Evolutionary conservation across 805 yeast genomes (phyloP).

Genomic region (Hyphopichia homilentoma): DNA sequence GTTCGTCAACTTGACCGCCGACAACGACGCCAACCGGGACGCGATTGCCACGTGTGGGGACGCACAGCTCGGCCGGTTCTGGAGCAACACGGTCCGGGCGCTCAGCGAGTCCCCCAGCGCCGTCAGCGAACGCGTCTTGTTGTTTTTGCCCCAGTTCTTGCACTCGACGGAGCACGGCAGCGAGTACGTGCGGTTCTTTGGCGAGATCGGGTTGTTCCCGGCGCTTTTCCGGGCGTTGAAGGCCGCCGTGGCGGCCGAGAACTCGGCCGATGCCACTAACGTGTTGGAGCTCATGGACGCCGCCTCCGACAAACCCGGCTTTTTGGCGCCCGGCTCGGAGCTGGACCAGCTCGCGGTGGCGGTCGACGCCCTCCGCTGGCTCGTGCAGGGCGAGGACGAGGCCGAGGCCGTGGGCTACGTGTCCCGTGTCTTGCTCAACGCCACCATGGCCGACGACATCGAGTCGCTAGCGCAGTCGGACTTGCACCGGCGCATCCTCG

Average conservation of each 20-base stretch:
- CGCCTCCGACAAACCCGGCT: conserved; percentile 5
- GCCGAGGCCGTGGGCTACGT: conserved; percentile 11
- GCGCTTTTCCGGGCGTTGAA: background rate
- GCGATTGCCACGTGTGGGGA: conserved; percentile 4
- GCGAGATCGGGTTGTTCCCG: conserved; percentile 3
- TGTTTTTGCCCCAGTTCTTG: conserved; percentile 31
- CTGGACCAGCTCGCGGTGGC: background rate
- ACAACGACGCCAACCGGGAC: conserved; percentile 22
- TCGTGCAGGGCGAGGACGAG: background rate
- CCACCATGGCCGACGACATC: conserved; percentile 18
- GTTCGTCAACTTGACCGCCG: conserved; percentile 33
- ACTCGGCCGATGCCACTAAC: background rate
- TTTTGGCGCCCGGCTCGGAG: background rate
- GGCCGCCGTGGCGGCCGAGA: background rate
- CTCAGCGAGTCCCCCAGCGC: conserved; percentile 5
- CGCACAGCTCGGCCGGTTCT: conserved; percentile 10
- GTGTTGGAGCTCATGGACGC: conserved; percentile 9
- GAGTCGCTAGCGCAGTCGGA: conserved; percentile 2
- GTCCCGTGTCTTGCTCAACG: conserved; percentile 11
- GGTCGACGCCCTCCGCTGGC: background rate
- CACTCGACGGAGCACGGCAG: conserved; percentile 18
- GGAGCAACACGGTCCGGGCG: conserved; percentile 10
- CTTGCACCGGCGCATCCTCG: conserved; percentile 6
- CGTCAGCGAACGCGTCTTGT: conserved; percentile 10
- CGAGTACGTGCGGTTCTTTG: conserved; percentile 13